Base-by-base conservation (phyloP, 2,329 filamentous ascomycete species). In the Fusarium napiforme region DNA sequence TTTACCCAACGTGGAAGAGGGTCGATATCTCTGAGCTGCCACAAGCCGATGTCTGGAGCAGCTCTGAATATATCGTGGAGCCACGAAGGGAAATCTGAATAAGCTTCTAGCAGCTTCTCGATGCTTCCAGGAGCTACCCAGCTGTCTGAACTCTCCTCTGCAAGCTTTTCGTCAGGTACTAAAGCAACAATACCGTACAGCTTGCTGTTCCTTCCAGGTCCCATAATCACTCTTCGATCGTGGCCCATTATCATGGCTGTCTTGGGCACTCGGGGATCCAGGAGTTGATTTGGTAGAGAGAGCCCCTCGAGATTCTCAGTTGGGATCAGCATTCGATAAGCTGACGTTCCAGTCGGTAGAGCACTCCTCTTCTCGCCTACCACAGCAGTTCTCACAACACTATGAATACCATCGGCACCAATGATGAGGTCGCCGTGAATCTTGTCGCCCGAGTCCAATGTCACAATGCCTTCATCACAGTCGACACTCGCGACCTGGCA, bases 341-440 rank as follows among this genome's bases (percentile, higher is more conserved):
- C 74, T 9, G 74, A 76, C 3, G 67, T 76, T 1, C 74, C 74
- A 0, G 73, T 76, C 14, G 73, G 74, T 8, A 76, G 32, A 18
- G 73, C 68, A 16, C 58, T 42, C 6, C 28, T 62, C 32, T 63
- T 52, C 37, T 76, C 71, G 5, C 65, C 62, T 1, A 76, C 46
- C 3, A 76, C 74, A 2, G 73, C 71, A 2, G 65, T 71, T 28
- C 73, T 64, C n/a, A 76, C 69, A 5, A 63, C 63, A 18, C 73
- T 76, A 28, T 76, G 74, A 19, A 76, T 72, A 12, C 74, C 74
- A n/a, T 76, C 74, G n/a, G 74, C 74, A 7, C 74, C 74, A 23
- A 76, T 71, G 4, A 76, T 57, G 4, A 76, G 34, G 15, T 76
- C 74, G 34, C 73, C 73, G 4, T n/a, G 37, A 18, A 76, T 34